A percentile compares a stretch with the other conserved stretches of the same genome.
phyloP scores from a whole-genome alignment of 2,329 filamentous ascomycete genomes.

The Celoporthe dispersa region DNA sequence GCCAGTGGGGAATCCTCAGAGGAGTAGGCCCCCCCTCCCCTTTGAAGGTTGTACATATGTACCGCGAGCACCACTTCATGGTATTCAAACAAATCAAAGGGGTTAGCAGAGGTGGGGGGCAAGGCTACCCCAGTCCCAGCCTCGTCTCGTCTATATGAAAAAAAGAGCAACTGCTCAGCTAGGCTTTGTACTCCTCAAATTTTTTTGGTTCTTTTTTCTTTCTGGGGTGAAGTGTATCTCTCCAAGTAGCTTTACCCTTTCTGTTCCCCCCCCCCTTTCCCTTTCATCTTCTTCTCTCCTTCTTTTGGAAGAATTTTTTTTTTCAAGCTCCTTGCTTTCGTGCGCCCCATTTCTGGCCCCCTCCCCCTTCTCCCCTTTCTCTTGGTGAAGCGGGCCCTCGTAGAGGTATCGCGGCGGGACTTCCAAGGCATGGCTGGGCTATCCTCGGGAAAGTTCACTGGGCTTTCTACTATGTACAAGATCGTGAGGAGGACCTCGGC shows the following conservation, averaged over 20 bases:
- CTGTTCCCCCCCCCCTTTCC: background rate
- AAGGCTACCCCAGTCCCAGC: constrained; percentile 5
- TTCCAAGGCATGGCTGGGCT: background rate
- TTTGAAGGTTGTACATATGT: background rate
- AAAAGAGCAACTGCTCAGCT: background rate
- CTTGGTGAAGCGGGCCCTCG: background rate
- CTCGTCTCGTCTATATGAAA: constrained; percentile 3
- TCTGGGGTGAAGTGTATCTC: too few species aligned
- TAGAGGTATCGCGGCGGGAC: background rate
- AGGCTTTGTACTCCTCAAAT: background rate
- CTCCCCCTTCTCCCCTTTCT: too few species aligned
- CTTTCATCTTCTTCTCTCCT: background rate
- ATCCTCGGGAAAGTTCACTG: background rate
- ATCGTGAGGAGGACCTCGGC: background rate
- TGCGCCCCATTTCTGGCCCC: too few species aligned
- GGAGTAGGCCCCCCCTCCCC: background rate
- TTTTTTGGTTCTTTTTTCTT: background rate
- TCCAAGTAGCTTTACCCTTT: background rate
- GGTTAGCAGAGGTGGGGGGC: background rate
- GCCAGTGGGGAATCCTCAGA: background rate
- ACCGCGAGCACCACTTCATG: background rate
- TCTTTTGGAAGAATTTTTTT: background rate
- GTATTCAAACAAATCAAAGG: background rate
- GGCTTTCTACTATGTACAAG: background rate
- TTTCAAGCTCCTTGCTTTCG: too few species aligned